Evolutionary conservation across 441 rosid genomes (phyloP), one percentile per base, ranked within the genome.

Genomic region (Adansonia madagascariensis): DNA sequence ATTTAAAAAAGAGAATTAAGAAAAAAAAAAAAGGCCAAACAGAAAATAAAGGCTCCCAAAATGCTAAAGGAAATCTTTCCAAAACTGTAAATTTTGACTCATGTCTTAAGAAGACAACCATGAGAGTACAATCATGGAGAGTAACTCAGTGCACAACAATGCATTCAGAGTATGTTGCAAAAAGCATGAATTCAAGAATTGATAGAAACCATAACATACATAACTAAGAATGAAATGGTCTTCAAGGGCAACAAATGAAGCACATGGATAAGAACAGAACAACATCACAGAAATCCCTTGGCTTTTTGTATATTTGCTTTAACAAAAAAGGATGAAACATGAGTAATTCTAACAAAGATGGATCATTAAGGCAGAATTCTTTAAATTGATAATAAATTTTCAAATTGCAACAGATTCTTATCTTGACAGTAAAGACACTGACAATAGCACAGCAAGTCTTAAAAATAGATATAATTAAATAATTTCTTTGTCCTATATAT

Each of bases 391-490:
- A 61, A 24, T 61, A 27, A 61, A 24, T 3, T 61, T 4, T 61
- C 11, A 27, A 56, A 61, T 61, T 61, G 8, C n/a, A 10, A 11
- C 8, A 61, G 43, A 61, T 46, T 41, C 64, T 35, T 31, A 71
- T 47, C 57, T 50, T 11, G 9, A 31, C 17, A 31, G n/a, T 5
- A 52, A 52, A 52, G 62, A 71, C 0, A 55, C 47, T 3, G 1
- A 55, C 20, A 53, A 27, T 49, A 72, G 75, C 75, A 72, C 39
- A 17, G 47, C 17, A 55, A 71, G 47, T 71, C 24, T 55, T 39
- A 55, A 10, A 52, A 24, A 39, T 17, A 18, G 50, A 72, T 17
- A 55, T 8, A 49, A 55, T 55, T 55, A 72, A 10, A 55, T 17
- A 41, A 35, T 53, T 71, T 35, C n/a, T 72, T 55, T 72, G 14